Percentiles rank a stretch among this genome's conserved stretches.
These are phyloP conservation scores for Cladophialophora immunda DNA, from an alignment of 2,329 filamentous ascomycete genomes.

Conservation along the genomic window DNA sequence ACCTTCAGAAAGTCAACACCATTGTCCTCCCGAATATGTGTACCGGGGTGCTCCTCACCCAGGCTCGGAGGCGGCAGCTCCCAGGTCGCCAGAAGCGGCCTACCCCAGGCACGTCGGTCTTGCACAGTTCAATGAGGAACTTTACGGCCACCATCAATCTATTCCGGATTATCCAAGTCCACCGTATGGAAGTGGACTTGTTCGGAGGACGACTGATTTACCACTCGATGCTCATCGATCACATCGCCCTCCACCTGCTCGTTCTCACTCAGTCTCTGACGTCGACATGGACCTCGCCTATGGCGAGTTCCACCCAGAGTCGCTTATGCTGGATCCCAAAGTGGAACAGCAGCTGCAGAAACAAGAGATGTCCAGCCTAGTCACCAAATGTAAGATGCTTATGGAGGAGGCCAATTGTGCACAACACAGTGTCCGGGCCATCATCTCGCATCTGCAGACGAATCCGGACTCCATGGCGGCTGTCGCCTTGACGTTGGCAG, in stretches of 20 bases:
- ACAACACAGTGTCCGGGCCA: constrained; percentile 82
- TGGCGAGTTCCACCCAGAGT: constrained; percentile 77
- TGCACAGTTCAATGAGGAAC: constrained; percentile 40
- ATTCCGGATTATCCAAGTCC: constrained; percentile 44
- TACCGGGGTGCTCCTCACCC: constrained; percentile 16
- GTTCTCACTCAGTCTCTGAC: constrained; percentile 39
- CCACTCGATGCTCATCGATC: constrained; percentile 26
- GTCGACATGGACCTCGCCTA: constrained; percentile 93
- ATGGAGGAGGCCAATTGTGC: constrained; percentile 89
- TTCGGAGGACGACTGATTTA: constrained; percentile 40
- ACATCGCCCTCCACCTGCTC: constrained; percentile 29
- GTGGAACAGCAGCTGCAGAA: constrained; percentile 56
- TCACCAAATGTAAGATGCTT: constrained; percentile 77
- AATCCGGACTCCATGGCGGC: constrained; percentile 92
- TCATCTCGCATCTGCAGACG: constrained; percentile 80
- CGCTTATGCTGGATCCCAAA: constrained; percentile 52
- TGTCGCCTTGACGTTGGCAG: constrained; percentile 89
- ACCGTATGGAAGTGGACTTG: constrained; percentile 23
- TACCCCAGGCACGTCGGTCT: constrained; percentile 27
- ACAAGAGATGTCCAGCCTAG: constrained; percentile 69
- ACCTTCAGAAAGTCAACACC: constrained; percentile 23
- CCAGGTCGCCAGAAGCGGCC: not conserved
- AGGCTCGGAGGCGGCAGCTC: not conserved
- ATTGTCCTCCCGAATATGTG: constrained; percentile 28
- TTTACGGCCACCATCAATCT: constrained; percentile 37